A percentile compares a stretch with the other conserved stretches of the same genome.
Evolutionary conservation across 495 filamentous ascomycete species (phyloP).

Genomic region (Aspergillus diversus): DNA sequence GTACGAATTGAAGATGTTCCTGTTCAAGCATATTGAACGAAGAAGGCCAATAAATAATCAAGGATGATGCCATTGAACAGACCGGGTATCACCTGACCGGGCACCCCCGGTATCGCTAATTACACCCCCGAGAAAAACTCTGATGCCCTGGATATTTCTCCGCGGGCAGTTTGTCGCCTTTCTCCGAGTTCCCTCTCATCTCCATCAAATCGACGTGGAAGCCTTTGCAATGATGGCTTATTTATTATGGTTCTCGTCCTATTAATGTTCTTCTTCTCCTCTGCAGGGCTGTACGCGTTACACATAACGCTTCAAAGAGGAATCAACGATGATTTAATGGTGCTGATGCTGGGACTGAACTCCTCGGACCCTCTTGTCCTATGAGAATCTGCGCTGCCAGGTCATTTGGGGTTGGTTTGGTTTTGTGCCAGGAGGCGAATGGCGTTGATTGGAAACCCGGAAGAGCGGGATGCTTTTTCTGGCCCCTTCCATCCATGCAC

Average conservation of each 20-base stretch:
- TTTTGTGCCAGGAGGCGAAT: background rate
- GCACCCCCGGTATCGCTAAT: conserved; percentile 16
- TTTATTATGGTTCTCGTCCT: too few species aligned
- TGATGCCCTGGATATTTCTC: conserved; percentile 19
- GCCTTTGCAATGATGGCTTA: too few species aligned
- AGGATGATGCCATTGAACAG: background rate
- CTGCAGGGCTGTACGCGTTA: background rate
- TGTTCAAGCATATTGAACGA: background rate
- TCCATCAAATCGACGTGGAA: too few species aligned
- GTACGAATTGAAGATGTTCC: too few species aligned
- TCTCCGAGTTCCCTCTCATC: background rate
- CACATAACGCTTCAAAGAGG: background rate
- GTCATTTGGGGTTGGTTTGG: background rate
- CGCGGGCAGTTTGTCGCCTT: conserved; percentile 2
- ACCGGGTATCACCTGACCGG: background rate
- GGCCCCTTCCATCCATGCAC: conserved; percentile 9
- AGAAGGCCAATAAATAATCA: background rate
- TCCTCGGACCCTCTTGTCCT: background rate
- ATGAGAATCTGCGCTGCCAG: background rate
- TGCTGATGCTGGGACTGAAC: conserved; percentile 1
- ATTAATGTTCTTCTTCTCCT: too few species aligned
- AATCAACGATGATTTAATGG: background rate
- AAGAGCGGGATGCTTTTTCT: conserved; percentile 6
- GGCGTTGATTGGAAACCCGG: conserved; percentile 1
- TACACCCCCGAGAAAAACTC: conserved; percentile 10